Base-by-base conservation (phyloP, 169 alveolate species). In the Plasmodium knowlesi region DNA sequence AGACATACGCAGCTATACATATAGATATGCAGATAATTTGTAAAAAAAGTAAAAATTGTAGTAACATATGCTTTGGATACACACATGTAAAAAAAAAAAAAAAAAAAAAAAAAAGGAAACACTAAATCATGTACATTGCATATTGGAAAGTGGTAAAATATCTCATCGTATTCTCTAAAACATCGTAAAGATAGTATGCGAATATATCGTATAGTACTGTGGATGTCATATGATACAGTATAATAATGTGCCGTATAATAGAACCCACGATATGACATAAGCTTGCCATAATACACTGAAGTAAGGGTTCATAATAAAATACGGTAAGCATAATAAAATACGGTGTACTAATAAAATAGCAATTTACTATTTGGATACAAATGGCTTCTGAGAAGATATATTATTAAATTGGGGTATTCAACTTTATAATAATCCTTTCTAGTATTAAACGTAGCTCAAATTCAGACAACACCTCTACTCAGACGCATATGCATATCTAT, bases 31-130 rank as follows among this genome's bases (percentile, higher is more conserved):
- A 54, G 57, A 16, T 54, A 82, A 82, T 16, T 16, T 61, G 34
- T 61, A 61, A 25, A 61, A 61, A 61, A 61, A 25, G 76, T 61
- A 61, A 61, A 61, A 61, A 61, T 3, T 61, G 76, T 61, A 61
- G 19, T 61, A 61, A 22, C 76, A 61, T 61, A 61, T 61, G 30
- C 76, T 61, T 61, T 25, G 76, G 37, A 16, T 61, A 61, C 34
- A 61, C 76, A 61, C 76, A 61, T 61, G 34, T 61, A 61, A 61
- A 61, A 61, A 22, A 25, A 25, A 61, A 79, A 79, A 79, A 79
- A 79, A 30, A 79, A 79, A 43, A 41, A 39, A 39, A 80, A 80
- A 80, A 41, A 41, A 22, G 83, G 39, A 76, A 76, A 76, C 6
- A 37, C 39, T 76, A 76, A 34, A 28, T 6, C 16, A 37, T 76